Conservation (phyloP, 1,284 basidiomycete genomes). For the Somion occarium region DNA sequence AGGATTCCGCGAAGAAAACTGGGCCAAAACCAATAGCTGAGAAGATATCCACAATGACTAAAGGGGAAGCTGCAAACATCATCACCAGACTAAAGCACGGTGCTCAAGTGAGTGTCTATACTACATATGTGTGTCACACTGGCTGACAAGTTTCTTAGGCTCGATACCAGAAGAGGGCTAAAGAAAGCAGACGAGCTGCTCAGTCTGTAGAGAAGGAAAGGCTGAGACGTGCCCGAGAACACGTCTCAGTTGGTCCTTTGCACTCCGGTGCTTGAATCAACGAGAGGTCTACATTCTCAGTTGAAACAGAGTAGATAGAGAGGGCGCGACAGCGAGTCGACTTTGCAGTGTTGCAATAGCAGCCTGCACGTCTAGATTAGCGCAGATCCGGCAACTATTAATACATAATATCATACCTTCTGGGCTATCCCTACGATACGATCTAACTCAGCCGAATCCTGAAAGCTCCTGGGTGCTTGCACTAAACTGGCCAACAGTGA, state of each 20-base stretch:
- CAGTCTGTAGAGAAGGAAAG: constrained; percentile 40
- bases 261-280: constrained; percentile 1
- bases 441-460: constrained; percentile 38
- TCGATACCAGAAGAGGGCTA: constrained; percentile 52
- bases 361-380: too few species aligned
- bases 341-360: constrained; percentile 63
- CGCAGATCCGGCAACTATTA: neutral
- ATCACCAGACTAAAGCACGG: constrained; percentile 78
- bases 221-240: constrained; percentile 43
- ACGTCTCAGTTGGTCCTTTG: constrained; percentile 58
- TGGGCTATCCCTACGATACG: constrained; percentile 50
- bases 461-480: constrained; percentile 39
- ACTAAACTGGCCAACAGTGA: constrained; percentile 58
- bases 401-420: constrained; percentile 8
- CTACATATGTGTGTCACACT: neutral
- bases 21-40: neutral
- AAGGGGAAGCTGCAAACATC: constrained; percentile 75
- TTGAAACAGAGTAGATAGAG: too few species aligned
- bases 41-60: constrained; percentile 43
- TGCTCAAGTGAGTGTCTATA: constrained; percentile 44
- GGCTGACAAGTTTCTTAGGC: constrained; percentile 33
- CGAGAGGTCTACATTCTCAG: neutral
- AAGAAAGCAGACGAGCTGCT: constrained; percentile 33
- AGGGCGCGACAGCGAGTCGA: constrained; percentile 64
- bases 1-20: constrained; percentile 3